These are phyloP conservation scores for Penicillium sp. DNA, from an alignment of 2,329 filamentous ascomycete genomes.

Conservation along the genomic window DNA sequence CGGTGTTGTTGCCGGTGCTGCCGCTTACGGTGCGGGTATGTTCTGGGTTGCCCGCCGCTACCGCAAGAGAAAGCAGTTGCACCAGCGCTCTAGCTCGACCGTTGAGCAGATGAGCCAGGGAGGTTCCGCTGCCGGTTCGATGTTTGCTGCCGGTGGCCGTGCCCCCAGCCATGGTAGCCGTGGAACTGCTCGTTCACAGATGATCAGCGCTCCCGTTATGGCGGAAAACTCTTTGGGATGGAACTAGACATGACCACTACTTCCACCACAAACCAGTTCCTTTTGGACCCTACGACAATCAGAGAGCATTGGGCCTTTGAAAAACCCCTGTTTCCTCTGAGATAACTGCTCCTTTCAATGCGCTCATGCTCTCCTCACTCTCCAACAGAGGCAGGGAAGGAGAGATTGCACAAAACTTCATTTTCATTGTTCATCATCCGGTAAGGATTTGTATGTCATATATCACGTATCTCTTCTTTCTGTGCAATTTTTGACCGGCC, in stretches of 20 bases:
- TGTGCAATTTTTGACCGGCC: constrained; percentile 27
- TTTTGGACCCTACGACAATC: constrained; percentile 3
- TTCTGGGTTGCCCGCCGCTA: constrained; percentile 88
- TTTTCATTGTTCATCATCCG: constrained; percentile 24
- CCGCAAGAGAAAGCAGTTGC: constrained; percentile 76
- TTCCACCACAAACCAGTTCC: neutral
- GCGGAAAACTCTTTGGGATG: constrained; percentile 93
- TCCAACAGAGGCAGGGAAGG: constrained; percentile 3
- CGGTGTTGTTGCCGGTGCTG: constrained; percentile 73
- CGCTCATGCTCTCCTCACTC: constrained; percentile 1
- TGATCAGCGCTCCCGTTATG: constrained; percentile 86
- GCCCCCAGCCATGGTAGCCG: constrained; percentile 63
- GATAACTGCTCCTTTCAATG: neutral
- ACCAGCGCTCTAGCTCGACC: constrained; percentile 72
- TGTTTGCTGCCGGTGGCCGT: constrained; percentile 46
- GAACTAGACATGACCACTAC: constrained; percentile 62
- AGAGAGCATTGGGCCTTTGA: neutral
- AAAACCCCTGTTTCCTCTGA: neutral
- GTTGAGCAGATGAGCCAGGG: constrained; percentile 67
- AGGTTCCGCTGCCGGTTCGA: constrained; percentile 39
- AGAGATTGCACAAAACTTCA: constrained; percentile 26
- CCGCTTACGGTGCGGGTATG: constrained; percentile 91
- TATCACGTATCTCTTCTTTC: constrained; percentile 23
- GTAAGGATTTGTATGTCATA: constrained; percentile 23
- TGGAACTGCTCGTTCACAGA: constrained; percentile 62